Evolutionary conservation across 2,329 filamentous ascomycete genomes (phyloP).

Genomic region (Geosmithia morbida): DNA sequence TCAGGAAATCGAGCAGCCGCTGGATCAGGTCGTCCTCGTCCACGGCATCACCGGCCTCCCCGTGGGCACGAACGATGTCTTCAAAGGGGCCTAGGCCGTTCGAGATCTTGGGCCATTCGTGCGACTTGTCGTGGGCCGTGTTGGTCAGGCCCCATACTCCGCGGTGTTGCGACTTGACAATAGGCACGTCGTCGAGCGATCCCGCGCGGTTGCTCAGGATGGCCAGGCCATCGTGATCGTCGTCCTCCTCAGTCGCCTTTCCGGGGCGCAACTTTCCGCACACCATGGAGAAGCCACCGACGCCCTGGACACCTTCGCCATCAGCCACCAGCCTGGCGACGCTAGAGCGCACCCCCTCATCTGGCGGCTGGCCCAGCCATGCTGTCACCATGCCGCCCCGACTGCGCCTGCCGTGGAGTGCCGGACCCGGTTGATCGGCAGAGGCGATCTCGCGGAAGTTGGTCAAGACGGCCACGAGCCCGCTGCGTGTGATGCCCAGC

Average conservation of each 20-base stretch:
- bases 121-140: conserved; percentile 36
- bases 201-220: conserved; percentile 49
- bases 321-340: conserved; percentile 36
- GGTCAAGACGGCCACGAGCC: conserved; percentile 48
- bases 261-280: conserved; percentile 39
- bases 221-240: conserved; percentile 35
- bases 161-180: conserved; percentile 36
- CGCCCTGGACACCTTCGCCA: conserved; percentile 36
- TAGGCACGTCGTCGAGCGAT: conserved; percentile 37
- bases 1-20: conserved; percentile 37
- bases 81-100: conserved; percentile 2
- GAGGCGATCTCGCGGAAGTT: conserved; percentile 47
- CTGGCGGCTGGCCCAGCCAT: conserved; percentile 37
- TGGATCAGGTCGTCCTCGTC: conserved; percentile 34
- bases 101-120: conserved; percentile 47
- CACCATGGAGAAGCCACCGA: conserved; percentile 54
- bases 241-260: not conserved
- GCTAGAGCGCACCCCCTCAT: conserved; percentile 33
- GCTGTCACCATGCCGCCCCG: conserved; percentile 50
- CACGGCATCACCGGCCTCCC: conserved; percentile 3
- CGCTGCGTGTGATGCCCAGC: conserved; percentile 46
- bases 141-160: conserved; percentile 49
- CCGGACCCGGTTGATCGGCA: conserved; percentile 29
- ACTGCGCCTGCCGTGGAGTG: conserved; percentile 39
- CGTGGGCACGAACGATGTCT: not conserved